A percentile compares a stretch with the other conserved stretches of the same genome.
These are phyloP conservation scores for Magnolia changhungtana DNA, from an alignment of 164 flowering plant species.

Conservation along the genomic window DNA sequence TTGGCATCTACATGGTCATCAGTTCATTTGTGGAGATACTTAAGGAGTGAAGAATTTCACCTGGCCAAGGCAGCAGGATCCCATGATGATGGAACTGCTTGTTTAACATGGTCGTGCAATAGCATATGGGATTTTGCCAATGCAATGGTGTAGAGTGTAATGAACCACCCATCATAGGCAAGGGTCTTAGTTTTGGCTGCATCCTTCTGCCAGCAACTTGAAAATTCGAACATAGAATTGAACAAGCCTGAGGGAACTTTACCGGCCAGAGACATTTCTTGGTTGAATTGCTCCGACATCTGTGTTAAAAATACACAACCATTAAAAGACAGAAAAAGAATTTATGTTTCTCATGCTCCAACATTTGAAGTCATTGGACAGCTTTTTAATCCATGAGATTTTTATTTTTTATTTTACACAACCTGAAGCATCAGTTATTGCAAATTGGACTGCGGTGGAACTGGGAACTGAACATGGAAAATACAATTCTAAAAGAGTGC, in stretches of 20 bases:
- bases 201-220: slow-evolving; percentile 94
- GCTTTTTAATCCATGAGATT: no score
- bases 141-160: slow-evolving; percentile 78
- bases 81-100: slow-evolving; percentile 93
- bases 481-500: no score
- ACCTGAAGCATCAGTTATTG: no score
- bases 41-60: slow-evolving; percentile 28
- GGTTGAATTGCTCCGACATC: slow-evolving; percentile 98
- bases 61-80: slow-evolving; percentile 93
- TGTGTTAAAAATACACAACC: slow-evolving; percentile 20
- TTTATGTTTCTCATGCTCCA: no score
- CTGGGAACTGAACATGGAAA: no score
- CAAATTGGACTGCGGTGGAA: no score
- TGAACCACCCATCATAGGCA: slow-evolving; percentile 93
- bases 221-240: slow-evolving; percentile 84
- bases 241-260: slow-evolving; percentile 92
- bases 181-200: slow-evolving; percentile 87
- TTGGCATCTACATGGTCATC: no score
- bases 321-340: no score
- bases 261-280: slow-evolving; percentile 76
- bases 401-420: no score
- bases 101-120: slow-evolving; percentile 78
- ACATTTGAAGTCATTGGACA: no score
- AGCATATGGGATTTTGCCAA: slow-evolving; percentile 74
- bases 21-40: background rate